Conservation (phyloP, 1,284 basidiomycete species). For the Ganoderma lingzhi region DNA sequence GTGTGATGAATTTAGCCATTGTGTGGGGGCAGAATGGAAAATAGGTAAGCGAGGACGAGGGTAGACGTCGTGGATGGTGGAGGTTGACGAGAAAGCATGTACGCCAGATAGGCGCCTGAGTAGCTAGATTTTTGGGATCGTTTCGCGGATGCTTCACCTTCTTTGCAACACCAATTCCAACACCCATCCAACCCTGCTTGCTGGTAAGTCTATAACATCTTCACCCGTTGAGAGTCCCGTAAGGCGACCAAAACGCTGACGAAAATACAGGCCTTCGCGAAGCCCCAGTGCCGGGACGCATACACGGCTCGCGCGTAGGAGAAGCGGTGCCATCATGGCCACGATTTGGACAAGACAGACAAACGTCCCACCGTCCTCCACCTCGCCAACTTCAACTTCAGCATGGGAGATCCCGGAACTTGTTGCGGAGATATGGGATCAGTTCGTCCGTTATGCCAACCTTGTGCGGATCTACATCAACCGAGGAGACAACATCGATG, state of each 20-base stretch:
- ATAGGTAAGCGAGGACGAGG: too few relatives aligned
- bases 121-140: too few relatives aligned
- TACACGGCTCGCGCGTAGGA: too few relatives aligned
- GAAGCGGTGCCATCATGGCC: background rate
- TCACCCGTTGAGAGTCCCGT: background rate
- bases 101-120: too few relatives aligned
- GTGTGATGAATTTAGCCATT: too few relatives aligned
- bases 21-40: too few relatives aligned
- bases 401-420: background rate
- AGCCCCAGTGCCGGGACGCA: background rate
- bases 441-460: background rate
- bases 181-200: background rate
- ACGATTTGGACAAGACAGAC: background rate
- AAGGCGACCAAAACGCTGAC: background rate
- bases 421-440: background rate
- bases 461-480: background rate
- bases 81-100: too few relatives aligned
- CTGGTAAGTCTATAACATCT: background rate
- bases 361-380: background rate
- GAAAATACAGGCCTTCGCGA: background rate
- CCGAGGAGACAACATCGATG: background rate
- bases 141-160: too few relatives aligned
- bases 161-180: background rate
- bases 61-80: too few relatives aligned
- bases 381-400: background rate